phyloP scores from a whole-genome alignment of 805 yeast species.

The Ogataea trehalophila region DNA sequence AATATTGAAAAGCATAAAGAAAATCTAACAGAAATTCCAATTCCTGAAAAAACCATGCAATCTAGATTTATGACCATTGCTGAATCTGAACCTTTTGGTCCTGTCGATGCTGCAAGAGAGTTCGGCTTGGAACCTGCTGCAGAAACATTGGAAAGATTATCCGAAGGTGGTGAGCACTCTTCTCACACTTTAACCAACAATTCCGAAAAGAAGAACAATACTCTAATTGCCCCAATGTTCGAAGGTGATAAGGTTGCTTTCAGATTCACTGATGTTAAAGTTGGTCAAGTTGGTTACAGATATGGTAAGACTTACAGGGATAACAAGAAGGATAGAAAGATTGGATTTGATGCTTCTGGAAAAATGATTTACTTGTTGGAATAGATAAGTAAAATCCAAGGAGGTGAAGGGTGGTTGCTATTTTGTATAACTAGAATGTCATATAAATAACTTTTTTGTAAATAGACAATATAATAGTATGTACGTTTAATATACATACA shows the following conservation, averaged over 20 bases:
- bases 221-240: constrained; percentile 52
- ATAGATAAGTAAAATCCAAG: constrained; percentile 3
- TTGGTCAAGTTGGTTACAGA: constrained; percentile 84
- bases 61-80: constrained; percentile 86
- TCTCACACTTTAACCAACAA: constrained; percentile 26
- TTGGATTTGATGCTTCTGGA: constrained; percentile 68
- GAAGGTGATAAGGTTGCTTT: constrained; percentile 69
- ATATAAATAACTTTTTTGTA: constrained; percentile 2
- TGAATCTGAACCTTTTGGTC: constrained; percentile 93
- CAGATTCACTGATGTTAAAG: constrained; percentile 71
- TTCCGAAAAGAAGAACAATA: constrained; percentile 25
- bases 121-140: constrained; percentile 86
- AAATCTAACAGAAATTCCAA: constrained; percentile 90
- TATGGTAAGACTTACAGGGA: constrained; percentile 91
- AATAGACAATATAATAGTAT: background rate
- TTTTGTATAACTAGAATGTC: background rate
- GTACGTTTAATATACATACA: too few species aligned
- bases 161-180: constrained; percentile 53
- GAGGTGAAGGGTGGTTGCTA: background rate
- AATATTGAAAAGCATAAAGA: constrained; percentile 48
- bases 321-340: constrained; percentile 75
- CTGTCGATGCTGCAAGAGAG: constrained; percentile 86
- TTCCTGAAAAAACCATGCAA: constrained; percentile 74
- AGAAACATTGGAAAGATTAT: constrained; percentile 63
- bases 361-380: constrained; percentile 37